These are phyloP conservation scores for Ophiosphaerella herpotricha DNA, from an alignment of 2,329 filamentous ascomycete species.

Conservation along the genomic window DNA sequence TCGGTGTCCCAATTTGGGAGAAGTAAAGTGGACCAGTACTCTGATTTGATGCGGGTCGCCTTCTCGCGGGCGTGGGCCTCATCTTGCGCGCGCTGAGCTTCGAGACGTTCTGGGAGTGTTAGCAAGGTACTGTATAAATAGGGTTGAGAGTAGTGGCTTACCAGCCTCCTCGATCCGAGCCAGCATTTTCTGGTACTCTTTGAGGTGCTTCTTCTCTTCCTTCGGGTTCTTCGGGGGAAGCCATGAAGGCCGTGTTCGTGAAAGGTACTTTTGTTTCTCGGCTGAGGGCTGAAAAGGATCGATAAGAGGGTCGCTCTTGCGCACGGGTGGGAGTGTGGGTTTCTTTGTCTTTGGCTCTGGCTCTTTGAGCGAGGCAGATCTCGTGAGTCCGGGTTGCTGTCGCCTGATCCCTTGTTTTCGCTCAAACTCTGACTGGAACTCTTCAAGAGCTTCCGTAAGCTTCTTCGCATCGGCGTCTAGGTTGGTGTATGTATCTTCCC, in stretches of 20 bases:
- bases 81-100: conserved; percentile 50
- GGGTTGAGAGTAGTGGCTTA: conserved; percentile 33
- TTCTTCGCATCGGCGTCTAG: conserved; percentile 74
- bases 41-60: conserved; percentile 54
- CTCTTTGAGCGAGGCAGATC: conserved; percentile 36
- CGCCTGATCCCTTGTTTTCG: conserved; percentile 57
- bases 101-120: conserved; percentile 35
- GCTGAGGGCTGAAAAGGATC: conserved; percentile 83
- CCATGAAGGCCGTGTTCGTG: conserved; percentile 78
- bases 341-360: conserved; percentile 55
- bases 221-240: conserved; percentile 84
- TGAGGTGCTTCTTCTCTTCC: conserved; percentile 88
- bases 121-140: conserved; percentile 4
- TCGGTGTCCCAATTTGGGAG: conserved; percentile 75
- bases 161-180: conserved; percentile 61
- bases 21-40: conserved; percentile 77
- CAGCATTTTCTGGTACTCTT: conserved; percentile 86
- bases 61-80: conserved; percentile 57
- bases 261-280: conserved; percentile 83
- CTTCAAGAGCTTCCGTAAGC: conserved; percentile 79
- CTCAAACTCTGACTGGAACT: conserved; percentile 69
- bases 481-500: conserved; percentile 71
- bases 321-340: conserved; percentile 64
- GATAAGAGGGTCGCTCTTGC: conserved; percentile 78
- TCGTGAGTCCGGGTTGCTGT: conserved; percentile 49